A percentile compares a stretch with the other conserved stretches of the same genome.
Conservation (phyloP, 305 asterid genomes). For the Plantago rigida region DNA sequence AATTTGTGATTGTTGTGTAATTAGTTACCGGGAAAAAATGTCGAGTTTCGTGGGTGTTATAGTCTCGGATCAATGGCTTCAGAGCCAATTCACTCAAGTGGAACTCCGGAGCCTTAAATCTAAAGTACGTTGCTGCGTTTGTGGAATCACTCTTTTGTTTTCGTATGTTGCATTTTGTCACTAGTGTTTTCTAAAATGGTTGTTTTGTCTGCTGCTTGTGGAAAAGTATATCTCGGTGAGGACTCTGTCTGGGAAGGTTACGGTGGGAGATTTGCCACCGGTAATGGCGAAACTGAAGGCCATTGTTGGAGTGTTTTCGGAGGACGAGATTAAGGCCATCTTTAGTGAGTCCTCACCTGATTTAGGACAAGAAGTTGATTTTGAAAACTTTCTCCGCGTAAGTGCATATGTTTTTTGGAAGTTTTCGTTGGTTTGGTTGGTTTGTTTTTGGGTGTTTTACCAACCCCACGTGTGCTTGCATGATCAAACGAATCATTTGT, state of each 20-base stretch:
- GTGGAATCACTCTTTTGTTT: background rate
- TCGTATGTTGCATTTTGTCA: background rate
- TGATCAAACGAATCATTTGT: background rate
- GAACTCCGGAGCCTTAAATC: constrained; percentile 74
- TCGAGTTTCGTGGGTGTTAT: constrained; percentile 68
- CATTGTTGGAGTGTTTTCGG: constrained; percentile 34
- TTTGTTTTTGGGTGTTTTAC: background rate
- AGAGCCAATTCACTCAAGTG: constrained; percentile 87
- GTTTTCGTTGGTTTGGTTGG: background rate
- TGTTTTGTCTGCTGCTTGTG: background rate
- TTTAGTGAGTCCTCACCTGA: constrained; percentile 49
- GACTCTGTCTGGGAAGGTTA: constrained; percentile 54
- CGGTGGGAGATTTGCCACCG: constrained; percentile 53
- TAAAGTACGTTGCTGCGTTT: constrained; percentile 29
- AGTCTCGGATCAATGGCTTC: constrained; percentile 85
- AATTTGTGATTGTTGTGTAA: constrained; percentile 8
- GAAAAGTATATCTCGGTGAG: constrained; percentile 49
- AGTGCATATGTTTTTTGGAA: background rate
- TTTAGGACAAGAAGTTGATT: constrained; percentile 51
- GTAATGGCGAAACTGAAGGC: constrained; percentile 58
- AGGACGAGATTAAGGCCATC: constrained; percentile 54
- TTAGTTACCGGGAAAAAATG: constrained; percentile 35
- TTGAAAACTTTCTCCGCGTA: constrained; percentile 77
- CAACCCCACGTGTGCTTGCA: too few relatives aligned
- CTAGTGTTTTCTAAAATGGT: background rate